Conservation (phyloP, 805 yeast genomes). For the Candida palmyrensis region DNA sequence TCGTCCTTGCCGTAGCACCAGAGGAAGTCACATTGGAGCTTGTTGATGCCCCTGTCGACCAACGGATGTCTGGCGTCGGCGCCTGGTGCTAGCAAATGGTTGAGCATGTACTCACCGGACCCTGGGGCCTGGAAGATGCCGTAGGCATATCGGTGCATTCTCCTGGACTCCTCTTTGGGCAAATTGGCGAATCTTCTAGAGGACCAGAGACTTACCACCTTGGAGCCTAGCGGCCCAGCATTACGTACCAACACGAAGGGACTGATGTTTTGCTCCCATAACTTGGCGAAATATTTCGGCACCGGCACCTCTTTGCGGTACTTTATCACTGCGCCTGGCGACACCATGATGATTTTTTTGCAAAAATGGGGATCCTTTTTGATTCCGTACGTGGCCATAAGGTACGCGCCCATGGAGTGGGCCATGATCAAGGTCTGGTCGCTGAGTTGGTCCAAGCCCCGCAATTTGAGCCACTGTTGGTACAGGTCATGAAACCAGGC, state of each 20-base stretch:
- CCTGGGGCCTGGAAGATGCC: conserved; percentile 82
- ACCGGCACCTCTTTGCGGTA: conserved; percentile 40
- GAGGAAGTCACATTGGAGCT: conserved; percentile 52
- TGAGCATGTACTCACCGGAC: conserved; percentile 89
- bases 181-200: conserved; percentile 69
- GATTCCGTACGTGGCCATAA: conserved; percentile 64
- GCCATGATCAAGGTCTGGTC: conserved; percentile 60
- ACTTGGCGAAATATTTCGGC: conserved; percentile 71
- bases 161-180: conserved; percentile 35
- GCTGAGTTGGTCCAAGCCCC: conserved; percentile 32
- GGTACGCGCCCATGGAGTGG: conserved; percentile 91
- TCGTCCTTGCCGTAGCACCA: conserved; percentile 86
- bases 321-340: conserved; percentile 82
- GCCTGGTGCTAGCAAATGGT: conserved; percentile 82
- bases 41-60: conserved; percentile 41
- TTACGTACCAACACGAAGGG: conserved; percentile 80
- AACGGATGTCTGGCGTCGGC: conserved; percentile 83
- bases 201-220: conserved; percentile 86
- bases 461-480: conserved; percentile 52
- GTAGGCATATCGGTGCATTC: conserved; percentile 76
- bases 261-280: conserved; percentile 85
- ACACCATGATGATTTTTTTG: conserved; percentile 65
- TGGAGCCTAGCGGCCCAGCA: conserved; percentile 79
- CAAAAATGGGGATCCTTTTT: conserved; percentile 53
- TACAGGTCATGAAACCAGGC: conserved; percentile 61